phyloP scores from a whole-genome alignment of 768 basidiomycete genomes.

The Amanita rubescens region DNA sequence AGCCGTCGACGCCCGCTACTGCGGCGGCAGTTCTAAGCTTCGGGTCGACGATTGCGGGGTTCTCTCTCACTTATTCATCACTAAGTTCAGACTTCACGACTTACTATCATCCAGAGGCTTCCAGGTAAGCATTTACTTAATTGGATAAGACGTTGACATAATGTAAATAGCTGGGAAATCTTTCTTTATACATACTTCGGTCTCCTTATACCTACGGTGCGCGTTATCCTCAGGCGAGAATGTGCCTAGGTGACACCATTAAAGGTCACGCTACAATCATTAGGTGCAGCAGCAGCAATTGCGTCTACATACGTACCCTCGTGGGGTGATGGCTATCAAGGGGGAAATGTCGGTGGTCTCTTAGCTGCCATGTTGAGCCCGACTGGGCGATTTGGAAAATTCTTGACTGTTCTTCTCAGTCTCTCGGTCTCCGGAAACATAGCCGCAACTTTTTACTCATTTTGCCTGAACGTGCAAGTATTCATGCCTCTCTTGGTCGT shows the following conservation, averaged over 20 bases:
- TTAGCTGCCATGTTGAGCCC: slow-evolving; percentile 69
- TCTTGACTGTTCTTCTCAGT: slow-evolving; percentile 73
- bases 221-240: too few relatives aligned
- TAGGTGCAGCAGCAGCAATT: slow-evolving; percentile 61
- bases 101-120: slow-evolving; percentile 53
- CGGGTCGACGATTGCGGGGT: slow-evolving; percentile 65
- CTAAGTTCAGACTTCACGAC: slow-evolving; percentile 70
- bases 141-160: not conserved
- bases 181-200: slow-evolving; percentile 69
- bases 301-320: slow-evolving; percentile 47
- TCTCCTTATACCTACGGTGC: slow-evolving; percentile 54
- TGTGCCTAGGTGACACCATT: too few relatives aligned
- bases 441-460: slow-evolving; percentile 77
- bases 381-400: slow-evolving; percentile 64
- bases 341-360: slow-evolving; percentile 62
- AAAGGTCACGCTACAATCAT: slow-evolving; percentile 36
- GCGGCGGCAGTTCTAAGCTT: slow-evolving; percentile 53
- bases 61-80: slow-evolving; percentile 54
- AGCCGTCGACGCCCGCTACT: slow-evolving; percentile 45
- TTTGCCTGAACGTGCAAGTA: slow-evolving; percentile 66
- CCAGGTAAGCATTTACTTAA: slow-evolving; percentile 34
- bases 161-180: slow-evolving; percentile 47
- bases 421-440: slow-evolving; percentile 80
- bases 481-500: slow-evolving; percentile 50
- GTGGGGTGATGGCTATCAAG: slow-evolving; percentile 53